Conservation (phyloP, 2,329 filamentous ascomycete species). For the Ophiostoma ulmi region DNA sequence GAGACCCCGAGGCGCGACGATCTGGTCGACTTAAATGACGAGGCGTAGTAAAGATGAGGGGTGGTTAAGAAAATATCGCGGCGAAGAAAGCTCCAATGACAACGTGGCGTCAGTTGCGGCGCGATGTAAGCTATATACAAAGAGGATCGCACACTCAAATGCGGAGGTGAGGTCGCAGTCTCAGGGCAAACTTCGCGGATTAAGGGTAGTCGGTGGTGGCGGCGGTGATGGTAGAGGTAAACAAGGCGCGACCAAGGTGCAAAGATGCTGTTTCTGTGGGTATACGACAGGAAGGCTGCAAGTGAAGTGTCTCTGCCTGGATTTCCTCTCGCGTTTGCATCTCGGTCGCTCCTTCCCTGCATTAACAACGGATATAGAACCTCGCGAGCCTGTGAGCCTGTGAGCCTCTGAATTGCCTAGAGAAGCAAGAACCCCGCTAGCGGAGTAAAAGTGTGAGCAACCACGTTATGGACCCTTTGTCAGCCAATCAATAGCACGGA, state of each 20-base stretch:
- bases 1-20: not conserved
- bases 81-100: not conserved
- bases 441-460: conserved; percentile 4
- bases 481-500: not conserved
- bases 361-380: not conserved
- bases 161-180: conserved; percentile 1
- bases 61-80: not conserved
- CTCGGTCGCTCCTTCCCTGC: not conserved
- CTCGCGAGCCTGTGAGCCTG: conserved; percentile 5
- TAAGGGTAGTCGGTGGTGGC: not conserved
- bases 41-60: not conserved
- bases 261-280: not conserved
- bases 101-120: not conserved
- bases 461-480: not conserved
- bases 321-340: not conserved
- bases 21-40: not conserved
- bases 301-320: not conserved
- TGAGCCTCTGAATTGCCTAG: not conserved
- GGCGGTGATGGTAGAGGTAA: not conserved
- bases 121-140: not conserved
- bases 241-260: not conserved
- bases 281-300: not conserved
- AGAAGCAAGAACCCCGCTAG: conserved; percentile 10
- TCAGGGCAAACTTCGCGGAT: not conserved
- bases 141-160: not conserved